phyloP scores from a whole-genome alignment of 2,329 filamentous ascomycete genomes.

The Neopestalotiopsis clavispora region DNA sequence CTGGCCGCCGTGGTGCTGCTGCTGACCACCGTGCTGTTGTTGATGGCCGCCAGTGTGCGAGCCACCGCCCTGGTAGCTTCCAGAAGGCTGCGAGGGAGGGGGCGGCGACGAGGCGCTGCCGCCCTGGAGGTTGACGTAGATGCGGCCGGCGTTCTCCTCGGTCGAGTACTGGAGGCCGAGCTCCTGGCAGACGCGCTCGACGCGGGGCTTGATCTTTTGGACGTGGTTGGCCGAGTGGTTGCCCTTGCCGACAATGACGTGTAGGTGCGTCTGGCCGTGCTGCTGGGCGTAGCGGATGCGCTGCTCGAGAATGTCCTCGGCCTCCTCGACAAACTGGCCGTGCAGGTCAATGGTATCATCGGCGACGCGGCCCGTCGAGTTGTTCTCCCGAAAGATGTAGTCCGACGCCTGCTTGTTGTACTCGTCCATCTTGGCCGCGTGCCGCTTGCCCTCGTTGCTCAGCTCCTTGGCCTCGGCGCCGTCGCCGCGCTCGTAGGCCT shows the following conservation, averaged over 20 bases:
- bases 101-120: constrained; percentile 61
- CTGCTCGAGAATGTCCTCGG: constrained; percentile 86
- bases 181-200: constrained; percentile 85
- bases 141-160: constrained; percentile 85
- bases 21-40: constrained; percentile 40
- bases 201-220: constrained; percentile 94
- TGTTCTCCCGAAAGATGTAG: constrained; percentile 95
- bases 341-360: constrained; percentile 91
- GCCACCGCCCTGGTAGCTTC: constrained; percentile 38
- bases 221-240: constrained; percentile 84
- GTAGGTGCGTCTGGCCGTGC: constrained; percentile 79
- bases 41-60: constrained; percentile 33
- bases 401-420: constrained; percentile 93
- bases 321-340: constrained; percentile 93
- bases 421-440: constrained; percentile 82
- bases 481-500: constrained; percentile 85
- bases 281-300: constrained; percentile 79
- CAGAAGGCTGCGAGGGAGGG: constrained; percentile 45
- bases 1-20: constrained; percentile 45
- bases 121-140: constrained; percentile 86
- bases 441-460: constrained; percentile 79
- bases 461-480: constrained; percentile 82
- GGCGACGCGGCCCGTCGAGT: constrained; percentile 74
- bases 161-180: constrained; percentile 82
- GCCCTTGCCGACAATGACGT: constrained; percentile 95